Evolutionary conservation across 2,329 filamentous ascomycete species (phyloP).

Genomic region (Claviceps pazoutovae): DNA sequence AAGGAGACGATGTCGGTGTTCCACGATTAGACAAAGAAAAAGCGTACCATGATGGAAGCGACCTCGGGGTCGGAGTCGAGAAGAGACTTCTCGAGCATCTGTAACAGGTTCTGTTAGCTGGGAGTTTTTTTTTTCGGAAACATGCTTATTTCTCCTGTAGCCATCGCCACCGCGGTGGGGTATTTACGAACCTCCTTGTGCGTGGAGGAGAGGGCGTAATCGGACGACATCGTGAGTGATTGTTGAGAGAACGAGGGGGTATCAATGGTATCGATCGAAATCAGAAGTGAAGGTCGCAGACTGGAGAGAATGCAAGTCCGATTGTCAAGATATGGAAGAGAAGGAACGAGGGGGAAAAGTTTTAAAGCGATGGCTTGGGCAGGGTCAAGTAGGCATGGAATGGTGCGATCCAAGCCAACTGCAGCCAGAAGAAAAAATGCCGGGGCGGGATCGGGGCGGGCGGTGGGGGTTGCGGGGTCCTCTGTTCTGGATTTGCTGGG

Average conservation of each 20-base stretch:
- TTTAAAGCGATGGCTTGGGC: neutral
- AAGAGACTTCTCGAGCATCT: slow-evolving; percentile 95
- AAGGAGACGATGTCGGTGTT: neutral
- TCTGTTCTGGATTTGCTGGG: neutral
- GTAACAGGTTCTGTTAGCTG: slow-evolving; percentile 7
- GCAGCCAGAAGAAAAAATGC: neutral
- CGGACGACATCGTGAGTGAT: slow-evolving; percentile 25
- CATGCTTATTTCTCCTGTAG: neutral
- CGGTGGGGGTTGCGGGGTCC: slow-evolving; percentile 1
- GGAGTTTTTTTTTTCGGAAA: neutral
- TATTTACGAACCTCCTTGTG: slow-evolving; percentile 39
- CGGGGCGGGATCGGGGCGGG: neutral
- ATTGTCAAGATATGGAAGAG: neutral
- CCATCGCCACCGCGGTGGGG: slow-evolving; percentile 7
- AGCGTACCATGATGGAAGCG: slow-evolving; percentile 82
- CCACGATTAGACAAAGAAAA: neutral
- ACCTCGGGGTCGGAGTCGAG: slow-evolving; percentile 88
- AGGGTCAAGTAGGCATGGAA: neutral
- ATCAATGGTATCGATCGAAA: neutral
- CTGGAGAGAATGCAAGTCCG: neutral
- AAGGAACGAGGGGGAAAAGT: neutral
- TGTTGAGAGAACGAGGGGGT: slow-evolving; percentile 1
- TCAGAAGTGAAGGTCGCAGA: neutral
- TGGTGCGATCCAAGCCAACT: slow-evolving; percentile 2
- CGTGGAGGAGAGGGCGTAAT: slow-evolving; percentile 38